Evolutionary conservation across 345 rosid genomes (phyloP).

Genomic region (Turritis glabra): DNA sequence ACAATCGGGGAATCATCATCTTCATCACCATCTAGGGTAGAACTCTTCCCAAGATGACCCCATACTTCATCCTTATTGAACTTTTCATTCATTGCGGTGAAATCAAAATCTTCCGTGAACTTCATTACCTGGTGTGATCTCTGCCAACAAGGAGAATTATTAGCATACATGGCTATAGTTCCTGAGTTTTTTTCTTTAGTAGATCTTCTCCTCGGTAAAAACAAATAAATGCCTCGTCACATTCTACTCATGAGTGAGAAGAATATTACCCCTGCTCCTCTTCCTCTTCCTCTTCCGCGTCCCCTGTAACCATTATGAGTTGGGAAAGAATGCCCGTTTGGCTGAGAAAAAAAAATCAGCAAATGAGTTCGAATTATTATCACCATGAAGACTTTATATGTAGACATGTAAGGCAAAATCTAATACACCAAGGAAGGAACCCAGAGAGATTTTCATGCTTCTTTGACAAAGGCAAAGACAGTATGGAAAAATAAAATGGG

Average conservation of each 20-base stretch:
- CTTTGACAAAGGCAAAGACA: not conserved
- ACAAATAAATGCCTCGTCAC: not conserved
- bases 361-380: conserved; percentile 6
- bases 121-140: conserved; percentile 55
- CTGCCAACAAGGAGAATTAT: conserved; percentile 35
- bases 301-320: conserved; percentile 62
- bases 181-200: not conserved
- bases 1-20: conserved; percentile 59
- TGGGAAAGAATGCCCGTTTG: conserved; percentile 65
- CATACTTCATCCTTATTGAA: conserved; percentile 95
- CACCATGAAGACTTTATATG: conserved; percentile 7
- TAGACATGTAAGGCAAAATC: not conserved
- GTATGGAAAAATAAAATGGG: not conserved
- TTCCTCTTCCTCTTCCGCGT: conserved; percentile 86
- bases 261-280: conserved; percentile 79
- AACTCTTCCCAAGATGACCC: conserved; percentile 89
- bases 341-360: conserved; percentile 36
- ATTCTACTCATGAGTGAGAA: conserved; percentile 12
- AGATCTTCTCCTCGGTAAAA: not conserved
- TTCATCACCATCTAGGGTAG: conserved; percentile 48
- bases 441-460: conserved; percentile 9
- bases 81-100: conserved; percentile 90
- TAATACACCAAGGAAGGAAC: not conserved
- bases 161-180: conserved; percentile 1
- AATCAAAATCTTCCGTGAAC: conserved; percentile 92